Evolutionary conservation across 345 rosid genomes (phyloP).

Genomic region (Lepidium aucheri): DNA sequence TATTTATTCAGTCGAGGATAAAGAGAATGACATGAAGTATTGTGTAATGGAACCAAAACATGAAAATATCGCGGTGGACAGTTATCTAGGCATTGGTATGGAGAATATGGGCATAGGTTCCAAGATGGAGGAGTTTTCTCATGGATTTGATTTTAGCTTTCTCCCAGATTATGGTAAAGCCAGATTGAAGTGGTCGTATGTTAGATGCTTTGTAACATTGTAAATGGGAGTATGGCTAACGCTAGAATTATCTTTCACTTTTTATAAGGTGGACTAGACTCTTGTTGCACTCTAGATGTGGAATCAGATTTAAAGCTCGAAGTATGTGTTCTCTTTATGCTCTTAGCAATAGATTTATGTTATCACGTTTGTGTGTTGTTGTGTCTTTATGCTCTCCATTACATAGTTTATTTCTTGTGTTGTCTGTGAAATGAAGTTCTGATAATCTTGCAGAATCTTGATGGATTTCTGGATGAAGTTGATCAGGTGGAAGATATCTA

Average conservation of each 20-base stretch:
- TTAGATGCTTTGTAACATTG: background rate
- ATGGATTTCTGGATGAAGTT: slow-evolving; percentile 66
- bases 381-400: background rate
- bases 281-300: slow-evolving; percentile 29
- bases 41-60: slow-evolving; percentile 41
- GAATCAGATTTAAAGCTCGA: slow-evolving; percentile 54
- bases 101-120: slow-evolving; percentile 41
- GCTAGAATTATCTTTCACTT: background rate
- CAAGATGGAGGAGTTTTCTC: slow-evolving; percentile 41
- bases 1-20: slow-evolving; percentile 33
- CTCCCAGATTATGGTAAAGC: slow-evolving; percentile 36
- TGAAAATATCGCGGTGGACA: slow-evolving; percentile 44
- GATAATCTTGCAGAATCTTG: slow-evolving; percentile 52
- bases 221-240: background rate
- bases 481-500: slow-evolving; percentile 65
- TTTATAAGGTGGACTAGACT: slow-evolving; percentile 47
- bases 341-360: background rate
- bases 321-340: slow-evolving; percentile 38
- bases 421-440: background rate
- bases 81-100: slow-evolving; percentile 38
- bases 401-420: slow-evolving; percentile 1
- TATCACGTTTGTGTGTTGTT: background rate
- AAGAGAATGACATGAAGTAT: slow-evolving; percentile 36
- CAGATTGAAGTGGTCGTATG: background rate
- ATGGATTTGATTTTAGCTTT: slow-evolving; percentile 39